A percentile compares a stretch with the other conserved stretches of the same genome.
These are phyloP conservation scores for Aspergillus egyptiacus DNA, from an alignment of 495 filamentous ascomycete genomes.

Conservation along the genomic window DNA sequence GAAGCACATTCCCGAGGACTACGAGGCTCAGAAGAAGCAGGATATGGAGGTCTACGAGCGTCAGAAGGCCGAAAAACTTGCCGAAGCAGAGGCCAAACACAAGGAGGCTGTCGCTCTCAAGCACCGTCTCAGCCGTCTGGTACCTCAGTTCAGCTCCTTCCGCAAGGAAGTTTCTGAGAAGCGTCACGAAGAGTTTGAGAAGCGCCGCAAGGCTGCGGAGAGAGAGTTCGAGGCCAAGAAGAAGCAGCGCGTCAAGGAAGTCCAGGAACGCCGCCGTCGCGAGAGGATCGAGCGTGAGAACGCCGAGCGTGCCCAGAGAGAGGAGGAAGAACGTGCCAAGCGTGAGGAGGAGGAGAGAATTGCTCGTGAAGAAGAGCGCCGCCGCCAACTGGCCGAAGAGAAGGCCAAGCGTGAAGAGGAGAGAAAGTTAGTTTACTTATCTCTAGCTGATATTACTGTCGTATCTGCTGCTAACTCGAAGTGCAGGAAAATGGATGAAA, in stretches of 20 bases:
- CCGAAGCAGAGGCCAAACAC: slow-evolving; percentile 79
- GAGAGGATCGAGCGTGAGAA: slow-evolving; percentile 81
- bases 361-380: slow-evolving; percentile 65
- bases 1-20: slow-evolving; percentile 85
- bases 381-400: slow-evolving; percentile 55
- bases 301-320: slow-evolving; percentile 61
- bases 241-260: slow-evolving; percentile 76
- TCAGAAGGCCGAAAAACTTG: slow-evolving; percentile 66
- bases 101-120: slow-evolving; percentile 87
- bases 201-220: slow-evolving; percentile 80
- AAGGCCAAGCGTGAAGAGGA: slow-evolving; percentile 82
- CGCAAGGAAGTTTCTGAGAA: slow-evolving; percentile 70
- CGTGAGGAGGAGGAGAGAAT: slow-evolving; percentile 78
- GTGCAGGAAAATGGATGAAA: slow-evolving; percentile 58
- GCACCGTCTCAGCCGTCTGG: slow-evolving; percentile 77
- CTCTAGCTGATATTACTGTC: not conserved
- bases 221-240: slow-evolving; percentile 86
- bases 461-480: slow-evolving; percentile 17
- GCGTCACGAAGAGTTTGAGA: slow-evolving; percentile 92
- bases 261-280: slow-evolving; percentile 60
- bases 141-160: slow-evolving; percentile 77
- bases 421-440: slow-evolving; percentile 52
- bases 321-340: slow-evolving; percentile 77
- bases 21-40: slow-evolving; percentile 71
- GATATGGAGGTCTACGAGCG: slow-evolving; percentile 78